phyloP scores from a whole-genome alignment of 164 flowering plant genomes.

The Stephania cephalantha region DNA sequence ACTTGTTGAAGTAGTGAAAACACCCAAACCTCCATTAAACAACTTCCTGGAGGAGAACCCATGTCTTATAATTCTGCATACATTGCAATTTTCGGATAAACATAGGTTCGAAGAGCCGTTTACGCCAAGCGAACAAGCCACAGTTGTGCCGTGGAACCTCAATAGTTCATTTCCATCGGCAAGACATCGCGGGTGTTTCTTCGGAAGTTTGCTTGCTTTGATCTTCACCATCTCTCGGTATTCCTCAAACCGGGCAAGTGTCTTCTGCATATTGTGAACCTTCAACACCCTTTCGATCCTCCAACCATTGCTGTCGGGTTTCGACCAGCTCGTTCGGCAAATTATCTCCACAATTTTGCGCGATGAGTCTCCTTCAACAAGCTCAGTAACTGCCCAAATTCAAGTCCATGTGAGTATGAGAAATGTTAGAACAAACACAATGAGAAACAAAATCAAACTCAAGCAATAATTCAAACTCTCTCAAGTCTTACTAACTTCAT shows the following conservation, averaged over 20 bases:
- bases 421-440: too few relatives aligned
- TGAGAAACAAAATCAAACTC: background rate
- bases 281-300: constrained; percentile 47
- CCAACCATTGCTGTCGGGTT: constrained; percentile 36
- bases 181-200: constrained; percentile 55
- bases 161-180: constrained; percentile 65
- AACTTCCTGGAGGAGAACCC: constrained; percentile 46
- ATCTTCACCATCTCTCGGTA: constrained; percentile 46
- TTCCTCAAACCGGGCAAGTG: constrained; percentile 50
- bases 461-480: background rate
- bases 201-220: constrained; percentile 53
- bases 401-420: background rate
- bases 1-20: constrained; percentile 59
- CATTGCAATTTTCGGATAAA: constrained; percentile 38
- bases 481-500: too few relatives aligned
- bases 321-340: constrained; percentile 45
- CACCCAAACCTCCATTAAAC: constrained; percentile 41
- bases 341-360: constrained; percentile 57
- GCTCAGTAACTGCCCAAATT: constrained; percentile 38
- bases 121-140: constrained; percentile 42
- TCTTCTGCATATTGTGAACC: constrained; percentile 55
- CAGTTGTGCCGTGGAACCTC: constrained; percentile 49
- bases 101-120: constrained; percentile 42
- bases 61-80: constrained; percentile 38
- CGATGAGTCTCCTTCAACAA: constrained; percentile 50